These are phyloP conservation scores for Fusarium miscanthi DNA, from an alignment of 2,329 filamentous ascomycete species.

Conservation along the genomic window DNA sequence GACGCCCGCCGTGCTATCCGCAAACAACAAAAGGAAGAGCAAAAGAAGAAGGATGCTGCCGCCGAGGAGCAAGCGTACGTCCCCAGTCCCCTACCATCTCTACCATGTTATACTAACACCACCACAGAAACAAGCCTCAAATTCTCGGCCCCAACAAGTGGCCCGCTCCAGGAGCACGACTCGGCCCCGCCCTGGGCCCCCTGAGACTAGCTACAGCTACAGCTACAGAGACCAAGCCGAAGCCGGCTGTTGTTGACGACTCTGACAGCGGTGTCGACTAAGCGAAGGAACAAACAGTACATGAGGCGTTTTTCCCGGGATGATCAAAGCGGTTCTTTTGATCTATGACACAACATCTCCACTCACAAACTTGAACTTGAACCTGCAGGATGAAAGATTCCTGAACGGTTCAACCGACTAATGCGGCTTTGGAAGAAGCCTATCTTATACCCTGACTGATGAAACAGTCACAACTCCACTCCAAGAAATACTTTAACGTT, in stretches of 20 bases:
- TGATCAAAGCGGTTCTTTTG: slow-evolving; percentile 8
- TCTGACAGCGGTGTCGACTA: slow-evolving; percentile 22
- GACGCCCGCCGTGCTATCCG: slow-evolving; percentile 16
- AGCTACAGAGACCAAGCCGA: slow-evolving; percentile 9
- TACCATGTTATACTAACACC: background rate
- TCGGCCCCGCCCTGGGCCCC: slow-evolving; percentile 7
- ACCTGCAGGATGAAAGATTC: background rate
- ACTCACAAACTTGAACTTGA: slow-evolving; percentile 2
- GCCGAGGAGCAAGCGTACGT: slow-evolving; percentile 15
- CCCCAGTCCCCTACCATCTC: fast-evolving
- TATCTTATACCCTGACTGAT: slow-evolving; percentile 22
- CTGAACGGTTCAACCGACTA: slow-evolving; percentile 5
- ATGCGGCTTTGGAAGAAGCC: slow-evolving; percentile 19
- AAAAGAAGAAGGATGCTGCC: slow-evolving; percentile 14
- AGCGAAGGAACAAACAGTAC: slow-evolving; percentile 8
- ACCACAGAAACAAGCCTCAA: slow-evolving; percentile 11
- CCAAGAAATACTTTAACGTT: slow-evolving; percentile 10
- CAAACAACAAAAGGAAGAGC: slow-evolving; percentile 22
- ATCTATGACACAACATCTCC: slow-evolving; percentile 14
- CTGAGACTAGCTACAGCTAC: background rate
- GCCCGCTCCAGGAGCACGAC: slow-evolving; percentile 15
- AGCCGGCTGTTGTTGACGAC: background rate
- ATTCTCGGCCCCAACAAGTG: slow-evolving; percentile 22
- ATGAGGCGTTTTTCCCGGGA: slow-evolving; percentile 10
- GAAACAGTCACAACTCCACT: slow-evolving; percentile 19